Conservation (phyloP, 257 asterid genomes). For the Salvia rosmarinus region DNA sequence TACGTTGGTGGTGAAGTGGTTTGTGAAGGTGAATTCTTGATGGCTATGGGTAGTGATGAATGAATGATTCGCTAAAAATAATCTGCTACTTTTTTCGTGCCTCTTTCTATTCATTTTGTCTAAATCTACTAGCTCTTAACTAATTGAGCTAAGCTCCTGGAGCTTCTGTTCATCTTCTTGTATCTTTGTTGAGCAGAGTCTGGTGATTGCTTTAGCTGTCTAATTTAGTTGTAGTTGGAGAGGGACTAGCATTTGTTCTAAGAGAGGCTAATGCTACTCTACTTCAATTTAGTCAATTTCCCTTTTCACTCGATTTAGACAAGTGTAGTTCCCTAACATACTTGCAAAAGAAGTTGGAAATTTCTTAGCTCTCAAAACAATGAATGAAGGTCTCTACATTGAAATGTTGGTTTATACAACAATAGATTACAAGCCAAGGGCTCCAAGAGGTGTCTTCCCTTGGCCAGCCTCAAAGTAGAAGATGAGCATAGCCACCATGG, state of each 20-base stretch:
- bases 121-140: no score
- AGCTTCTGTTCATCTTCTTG: background rate
- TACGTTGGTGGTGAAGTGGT: slow-evolving; percentile 83
- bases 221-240: background rate
- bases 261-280: background rate
- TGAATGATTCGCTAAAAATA: no score
- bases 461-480: slow-evolving; percentile 98
- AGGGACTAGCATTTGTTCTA: background rate
- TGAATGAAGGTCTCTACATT: slow-evolving; percentile 24
- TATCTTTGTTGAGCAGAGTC: slow-evolving; percentile 21
- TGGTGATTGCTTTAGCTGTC: background rate
- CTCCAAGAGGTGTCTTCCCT: slow-evolving; percentile 96
- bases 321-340: background rate
- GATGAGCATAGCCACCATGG: slow-evolving; percentile 93
- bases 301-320: no score
- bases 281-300: no score
- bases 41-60: slow-evolving; percentile 71
- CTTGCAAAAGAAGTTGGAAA: background rate
- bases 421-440: slow-evolving; percentile 76
- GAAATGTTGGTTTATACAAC: slow-evolving; percentile 37
- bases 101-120: no score
- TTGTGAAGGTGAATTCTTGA: slow-evolving; percentile 92
- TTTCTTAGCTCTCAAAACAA: background rate
- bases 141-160: no score
- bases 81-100: no score